Base-by-base conservation (phyloP, 75 land plant species). In the Pinus albicaulis region DNA sequence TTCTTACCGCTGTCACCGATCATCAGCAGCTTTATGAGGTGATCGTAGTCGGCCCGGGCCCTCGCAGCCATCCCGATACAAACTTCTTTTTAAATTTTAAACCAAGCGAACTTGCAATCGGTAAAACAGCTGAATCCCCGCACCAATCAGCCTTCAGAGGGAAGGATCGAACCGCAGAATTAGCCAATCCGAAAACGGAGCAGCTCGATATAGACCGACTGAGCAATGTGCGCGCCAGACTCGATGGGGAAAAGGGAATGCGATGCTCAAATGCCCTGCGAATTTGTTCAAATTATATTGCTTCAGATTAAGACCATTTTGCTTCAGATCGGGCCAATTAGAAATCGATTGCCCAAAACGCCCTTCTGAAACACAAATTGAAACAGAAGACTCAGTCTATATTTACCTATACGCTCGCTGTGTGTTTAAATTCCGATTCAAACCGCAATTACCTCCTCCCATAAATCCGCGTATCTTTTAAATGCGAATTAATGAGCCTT, bases 1-100 rank as follows among this genome's bases (percentile, higher is more conserved):
- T 75, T 31, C 79, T 52, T 84, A 87, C 90, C 90, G 71, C 89
- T 88, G 26, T 88, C 90, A 5, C 89, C 89, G 73, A 88, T 88
- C 61, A 88, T 77, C 60, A 88, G 83, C 57, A 88, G 76, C 77
- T 88, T 88, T 77, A 88, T 88, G 76, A 88, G 90, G 76, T 88
- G 86, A 68, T 88, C 90, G 74, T 88, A 86, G 68, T 88, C 87
- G 13, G 77, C 88, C 61, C 88, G 89, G 5, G 82, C 81, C 55
- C 83, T 81, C 36, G 82, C 78, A 61, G 87, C 89, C 89, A 87
- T 87, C 73, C 41, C 6, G 48, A 7, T 44, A 6, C 38, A 17
- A 38, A 12, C 48, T 17, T 66, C 36, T 20, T 20, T 66, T 7
- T 36, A 17, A 15, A 12, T 62, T 62, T 25, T 24, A 17, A 14